Conservation (phyloP, 208 protist genomes). For the Trypanosoma grayi region DNA sequence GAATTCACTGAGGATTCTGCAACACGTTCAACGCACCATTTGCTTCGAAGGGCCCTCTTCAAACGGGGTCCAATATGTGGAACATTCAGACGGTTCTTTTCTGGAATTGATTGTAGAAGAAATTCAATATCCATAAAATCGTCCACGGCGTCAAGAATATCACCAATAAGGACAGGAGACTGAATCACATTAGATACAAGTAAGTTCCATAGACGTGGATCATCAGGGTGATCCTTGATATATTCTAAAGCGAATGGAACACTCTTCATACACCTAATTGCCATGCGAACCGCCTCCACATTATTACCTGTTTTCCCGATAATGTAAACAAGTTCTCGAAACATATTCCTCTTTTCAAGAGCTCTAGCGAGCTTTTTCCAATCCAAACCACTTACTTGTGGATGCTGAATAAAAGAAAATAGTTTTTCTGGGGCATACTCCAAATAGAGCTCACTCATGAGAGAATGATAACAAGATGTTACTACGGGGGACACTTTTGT, state of each 20-base stretch:
- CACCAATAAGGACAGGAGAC: slow-evolving; percentile 29
- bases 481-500: slow-evolving; percentile 8
- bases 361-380: slow-evolving; percentile 21
- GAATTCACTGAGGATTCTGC: slow-evolving; percentile 14
- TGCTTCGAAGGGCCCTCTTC: slow-evolving; percentile 7
- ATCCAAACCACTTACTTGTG: slow-evolving; percentile 21
- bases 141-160: slow-evolving; percentile 25
- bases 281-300: slow-evolving; percentile 25
- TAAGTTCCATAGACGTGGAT: slow-evolving; percentile 15
- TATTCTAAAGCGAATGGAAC: slow-evolving; percentile 24
- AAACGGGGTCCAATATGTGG: slow-evolving; percentile 11
- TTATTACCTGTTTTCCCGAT: slow-evolving; percentile 31
- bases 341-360: slow-evolving; percentile 26
- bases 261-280: slow-evolving; percentile 26
- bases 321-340: slow-evolving; percentile 28
- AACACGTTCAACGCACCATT: slow-evolving; percentile 14
- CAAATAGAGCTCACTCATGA: slow-evolving; percentile 25
- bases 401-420: slow-evolving; percentile 28
- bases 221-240: slow-evolving; percentile 16
- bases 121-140: slow-evolving; percentile 11
- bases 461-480: slow-evolving; percentile 23
- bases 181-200: slow-evolving; percentile 26
- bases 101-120: slow-evolving; percentile 21
- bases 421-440: slow-evolving; percentile 23
- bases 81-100: slow-evolving; percentile 14